These are phyloP conservation scores for Stipa capillata DNA, from an alignment of 176 grass and related monocot genomes.

Conservation along the genomic window DNA sequence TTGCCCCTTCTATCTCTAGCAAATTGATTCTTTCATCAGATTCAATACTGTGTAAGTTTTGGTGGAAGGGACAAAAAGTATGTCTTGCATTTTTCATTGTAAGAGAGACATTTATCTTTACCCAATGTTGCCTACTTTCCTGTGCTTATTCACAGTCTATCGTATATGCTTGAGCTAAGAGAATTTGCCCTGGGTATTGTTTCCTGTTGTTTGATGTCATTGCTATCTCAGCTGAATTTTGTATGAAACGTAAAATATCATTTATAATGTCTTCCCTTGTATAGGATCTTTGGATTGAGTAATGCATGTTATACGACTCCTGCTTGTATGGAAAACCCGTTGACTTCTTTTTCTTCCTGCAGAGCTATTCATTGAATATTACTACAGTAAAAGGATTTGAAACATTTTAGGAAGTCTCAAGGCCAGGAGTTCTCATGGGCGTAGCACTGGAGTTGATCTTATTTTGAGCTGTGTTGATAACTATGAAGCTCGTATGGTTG, in stretches of 20 bases:
- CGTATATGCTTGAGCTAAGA: neutral
- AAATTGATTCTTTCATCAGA: constrained; percentile 15
- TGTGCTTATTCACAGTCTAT: neutral
- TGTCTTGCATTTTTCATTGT: neutral
- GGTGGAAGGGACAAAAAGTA: neutral
- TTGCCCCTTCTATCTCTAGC: neutral
- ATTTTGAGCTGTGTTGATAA: constrained; percentile 97
- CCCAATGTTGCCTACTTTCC: neutral
- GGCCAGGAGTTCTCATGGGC: constrained; percentile 21
- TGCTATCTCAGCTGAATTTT: neutral
- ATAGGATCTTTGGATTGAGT: neutral
- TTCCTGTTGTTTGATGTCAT: neutral
- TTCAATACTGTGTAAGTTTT: neutral
- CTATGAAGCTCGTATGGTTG: constrained; percentile 98
- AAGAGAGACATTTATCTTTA: neutral
- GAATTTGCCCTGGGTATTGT: neutral
- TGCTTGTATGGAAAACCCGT: neutral
- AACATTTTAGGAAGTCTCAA: constrained; percentile 75
- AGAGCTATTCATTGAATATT: constrained; percentile 97
- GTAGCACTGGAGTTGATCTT: constrained; percentile 80
- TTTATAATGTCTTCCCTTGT: neutral
- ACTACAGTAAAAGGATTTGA: constrained; percentile 95
- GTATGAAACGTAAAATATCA: neutral
- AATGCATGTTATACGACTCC: neutral
- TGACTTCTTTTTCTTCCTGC: neutral